Percentiles rank a stretch among this genome's conserved stretches.
phyloP scores from a whole-genome alignment of 192 early-diverging fungal species.

The Gonapodya sp. region DNA sequence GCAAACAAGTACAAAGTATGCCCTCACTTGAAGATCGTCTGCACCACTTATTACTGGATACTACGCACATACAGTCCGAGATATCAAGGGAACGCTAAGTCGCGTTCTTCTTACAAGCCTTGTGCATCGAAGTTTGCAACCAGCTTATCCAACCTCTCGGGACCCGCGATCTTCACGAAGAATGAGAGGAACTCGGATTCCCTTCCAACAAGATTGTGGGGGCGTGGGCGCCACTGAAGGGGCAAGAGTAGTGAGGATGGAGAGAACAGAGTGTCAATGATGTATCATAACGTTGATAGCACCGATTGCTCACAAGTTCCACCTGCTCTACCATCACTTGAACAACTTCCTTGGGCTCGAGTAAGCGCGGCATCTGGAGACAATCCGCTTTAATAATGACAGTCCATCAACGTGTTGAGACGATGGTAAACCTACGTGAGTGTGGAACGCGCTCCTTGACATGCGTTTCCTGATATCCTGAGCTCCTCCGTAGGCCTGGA shows the following conservation, averaged over 20 bases:
- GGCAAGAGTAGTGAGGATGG: background rate
- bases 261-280: too few relatives aligned
- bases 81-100: too few relatives aligned
- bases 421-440: background rate
- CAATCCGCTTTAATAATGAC: background rate
- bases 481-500: background rate
- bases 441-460: slow-evolving; percentile 12
- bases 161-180: background rate
- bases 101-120: background rate
- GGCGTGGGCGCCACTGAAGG: background rate
- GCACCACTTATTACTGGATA: too few relatives aligned
- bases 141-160: background rate
- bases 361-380: background rate
- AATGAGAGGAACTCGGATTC: background rate
- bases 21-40: too few relatives aligned
- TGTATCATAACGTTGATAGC: too few relatives aligned
- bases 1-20: background rate
- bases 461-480: slow-evolving; percentile 11
- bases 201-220: background rate
- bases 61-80: too few relatives aligned
- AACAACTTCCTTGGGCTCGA: background rate
- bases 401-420: background rate
- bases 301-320: background rate
- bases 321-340: background rate
- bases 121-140: background rate